Percentiles rank a stretch among this genome's conserved stretches.
Conservation (phyloP, 2,329 filamentous ascomycete species). For the Xylariaceae sp. region DNA sequence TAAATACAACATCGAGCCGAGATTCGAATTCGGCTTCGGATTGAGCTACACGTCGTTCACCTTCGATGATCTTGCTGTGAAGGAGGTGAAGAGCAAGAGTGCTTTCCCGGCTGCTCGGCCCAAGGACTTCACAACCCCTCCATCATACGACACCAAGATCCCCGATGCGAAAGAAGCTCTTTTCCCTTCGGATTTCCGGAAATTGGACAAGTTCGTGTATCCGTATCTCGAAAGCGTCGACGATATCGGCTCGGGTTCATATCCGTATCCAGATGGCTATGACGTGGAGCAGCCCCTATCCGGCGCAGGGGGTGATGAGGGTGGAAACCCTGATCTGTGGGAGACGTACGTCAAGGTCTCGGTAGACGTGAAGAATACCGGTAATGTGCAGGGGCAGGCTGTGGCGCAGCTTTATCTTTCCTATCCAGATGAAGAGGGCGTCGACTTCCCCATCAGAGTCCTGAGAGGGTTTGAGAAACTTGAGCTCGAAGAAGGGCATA, state of each 20-base stretch:
- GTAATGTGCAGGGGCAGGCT: slow-evolving; percentile 39
- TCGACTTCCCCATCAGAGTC: slow-evolving; percentile 66
- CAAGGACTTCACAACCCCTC: slow-evolving; percentile 45
- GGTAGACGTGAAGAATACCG: slow-evolving; percentile 54
- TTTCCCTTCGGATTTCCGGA: slow-evolving; percentile 60
- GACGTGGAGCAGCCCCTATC: slow-evolving; percentile 48
- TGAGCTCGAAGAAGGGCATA: slow-evolving; percentile 52
- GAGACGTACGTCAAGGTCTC: slow-evolving; percentile 50
- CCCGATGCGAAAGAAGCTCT: slow-evolving; percentile 56
- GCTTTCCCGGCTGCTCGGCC: slow-evolving; percentile 38
- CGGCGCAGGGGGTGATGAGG: slow-evolving; percentile 66
- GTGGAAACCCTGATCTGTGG: slow-evolving; percentile 66
- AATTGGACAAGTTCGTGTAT: slow-evolving; percentile 68
- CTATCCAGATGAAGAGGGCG: slow-evolving; percentile 35
- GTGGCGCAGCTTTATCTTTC: slow-evolving; percentile 49
- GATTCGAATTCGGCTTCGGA: slow-evolving; percentile 84
- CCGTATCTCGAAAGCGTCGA: slow-evolving; percentile 60
- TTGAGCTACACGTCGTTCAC: slow-evolving; percentile 77
- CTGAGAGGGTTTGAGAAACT: slow-evolving; percentile 74
- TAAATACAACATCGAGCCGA: slow-evolving; percentile 68
- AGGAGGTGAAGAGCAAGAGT: slow-evolving; percentile 45
- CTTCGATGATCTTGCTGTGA: slow-evolving; percentile 53
- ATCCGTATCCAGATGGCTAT: slow-evolving; percentile 57
- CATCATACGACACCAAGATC: slow-evolving; percentile 52
- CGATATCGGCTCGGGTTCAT: slow-evolving; percentile 39